Conservation (phyloP, 2,329 filamentous ascomycete genomes). For the Trichoderma endophyticum region DNA sequence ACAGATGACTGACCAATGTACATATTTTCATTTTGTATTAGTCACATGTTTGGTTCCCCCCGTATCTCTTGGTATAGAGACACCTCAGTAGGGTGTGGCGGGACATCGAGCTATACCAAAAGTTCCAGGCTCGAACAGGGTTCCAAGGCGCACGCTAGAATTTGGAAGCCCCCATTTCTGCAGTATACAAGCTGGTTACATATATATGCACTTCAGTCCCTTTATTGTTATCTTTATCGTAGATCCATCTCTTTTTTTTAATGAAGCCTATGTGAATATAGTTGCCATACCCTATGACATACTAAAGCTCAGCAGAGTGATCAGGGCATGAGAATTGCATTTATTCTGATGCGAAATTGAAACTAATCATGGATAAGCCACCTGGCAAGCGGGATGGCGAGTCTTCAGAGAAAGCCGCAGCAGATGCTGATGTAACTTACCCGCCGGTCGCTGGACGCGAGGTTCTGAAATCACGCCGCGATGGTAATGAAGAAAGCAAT, state of each 20-base stretch:
- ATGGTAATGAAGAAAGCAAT: not conserved
- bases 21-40: not conserved
- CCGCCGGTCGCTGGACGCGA: not conserved
- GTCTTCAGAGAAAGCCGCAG: not conserved
- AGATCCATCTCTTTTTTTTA: not conserved
- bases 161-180: not conserved
- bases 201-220: not conserved
- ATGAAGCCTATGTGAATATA: not conserved
- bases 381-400: not conserved
- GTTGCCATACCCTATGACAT: not conserved
- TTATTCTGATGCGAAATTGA: not conserved
- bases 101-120: not conserved
- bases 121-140: not conserved
- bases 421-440: not conserved
- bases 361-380: not conserved
- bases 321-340: not conserved
- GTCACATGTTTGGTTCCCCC: not conserved
- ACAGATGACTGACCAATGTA: not conserved
- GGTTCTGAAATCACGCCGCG: not conserved
- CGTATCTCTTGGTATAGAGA: not conserved
- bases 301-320: not conserved
- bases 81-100: not conserved
- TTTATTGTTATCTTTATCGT: not conserved
- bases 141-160: not conserved
- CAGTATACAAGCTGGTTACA: not conserved